Conservation (phyloP, 1,284 basidiomycete genomes). For the Cryptococcus hybrid region DNA sequence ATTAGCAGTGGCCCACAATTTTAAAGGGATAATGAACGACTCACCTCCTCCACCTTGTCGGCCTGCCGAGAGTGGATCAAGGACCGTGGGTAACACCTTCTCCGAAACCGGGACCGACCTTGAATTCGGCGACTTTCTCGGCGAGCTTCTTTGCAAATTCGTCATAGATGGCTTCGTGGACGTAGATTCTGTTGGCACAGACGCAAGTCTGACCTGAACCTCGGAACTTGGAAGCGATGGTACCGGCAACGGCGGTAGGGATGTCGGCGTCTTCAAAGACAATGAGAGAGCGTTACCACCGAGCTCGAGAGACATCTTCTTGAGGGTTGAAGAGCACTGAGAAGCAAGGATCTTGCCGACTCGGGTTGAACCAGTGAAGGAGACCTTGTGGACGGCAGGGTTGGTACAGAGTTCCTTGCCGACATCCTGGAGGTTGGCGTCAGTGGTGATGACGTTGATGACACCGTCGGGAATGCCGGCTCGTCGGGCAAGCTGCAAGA, state of each 20-base stretch:
- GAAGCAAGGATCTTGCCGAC: slow-evolving; percentile 88
- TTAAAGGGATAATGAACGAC: not conserved
- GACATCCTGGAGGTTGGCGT: slow-evolving; percentile 40
- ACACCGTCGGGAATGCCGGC: slow-evolving; percentile 94
- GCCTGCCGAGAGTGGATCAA: slow-evolving; percentile 83
- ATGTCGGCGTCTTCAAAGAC: slow-evolving; percentile 97
- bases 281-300: slow-evolving; percentile 48
- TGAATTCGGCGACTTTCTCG: slow-evolving; percentile 73
- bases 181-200: slow-evolving; percentile 48
- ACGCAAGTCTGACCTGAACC: slow-evolving; percentile 77
- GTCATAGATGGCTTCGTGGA: slow-evolving; percentile 48
- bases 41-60: slow-evolving; percentile 70
- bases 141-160: slow-evolving; percentile 45
- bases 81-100: slow-evolving; percentile 86
- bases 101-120: slow-evolving; percentile 85
- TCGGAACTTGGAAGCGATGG: slow-evolving; percentile 88
- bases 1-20: not conserved
- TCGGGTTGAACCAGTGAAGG: slow-evolving; percentile 86
- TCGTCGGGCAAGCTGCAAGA: slow-evolving; percentile 63
- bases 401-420: slow-evolving; percentile 48
- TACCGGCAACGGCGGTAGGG: slow-evolving; percentile 89
- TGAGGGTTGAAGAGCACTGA: slow-evolving; percentile 80
- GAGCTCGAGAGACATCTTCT: slow-evolving; percentile 82
- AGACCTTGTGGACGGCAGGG: slow-evolving; percentile 63
- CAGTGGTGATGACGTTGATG: slow-evolving; percentile 80